Conservation (phyloP, 225 moss, liverwort and hornwort species). For the Thuidium tamariscinum region DNA sequence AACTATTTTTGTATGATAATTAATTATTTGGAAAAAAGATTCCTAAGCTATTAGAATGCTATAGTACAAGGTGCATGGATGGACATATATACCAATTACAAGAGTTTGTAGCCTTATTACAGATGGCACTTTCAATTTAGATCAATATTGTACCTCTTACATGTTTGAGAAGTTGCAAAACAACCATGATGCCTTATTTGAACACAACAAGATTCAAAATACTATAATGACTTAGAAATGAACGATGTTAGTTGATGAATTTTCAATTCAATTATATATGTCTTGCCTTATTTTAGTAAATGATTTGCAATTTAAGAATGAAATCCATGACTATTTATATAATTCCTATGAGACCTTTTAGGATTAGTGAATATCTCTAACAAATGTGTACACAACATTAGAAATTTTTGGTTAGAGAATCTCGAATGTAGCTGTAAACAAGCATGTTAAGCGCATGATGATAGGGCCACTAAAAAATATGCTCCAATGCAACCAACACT, state of each 20-base stretch:
- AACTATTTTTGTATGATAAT: too few species aligned
- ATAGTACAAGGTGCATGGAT: background rate
- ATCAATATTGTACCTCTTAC: background rate
- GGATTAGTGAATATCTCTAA: too few species aligned
- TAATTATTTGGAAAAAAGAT: too few species aligned
- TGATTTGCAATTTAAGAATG: background rate
- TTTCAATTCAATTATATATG: background rate
- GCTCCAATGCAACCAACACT: too few species aligned
- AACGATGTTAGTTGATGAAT: background rate
- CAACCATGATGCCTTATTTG: accelerated
- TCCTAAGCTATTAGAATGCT: too few species aligned
- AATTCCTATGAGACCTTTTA: too few species aligned
- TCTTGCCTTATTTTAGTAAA: background rate
- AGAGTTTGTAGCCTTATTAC: background rate
- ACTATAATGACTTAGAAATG: background rate
- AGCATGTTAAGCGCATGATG: too few species aligned
- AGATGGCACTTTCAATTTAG: background rate
- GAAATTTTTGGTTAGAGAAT: too few species aligned
- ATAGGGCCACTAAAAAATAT: too few species aligned
- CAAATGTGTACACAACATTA: too few species aligned
- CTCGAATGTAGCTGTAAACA: too few species aligned
- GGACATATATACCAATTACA: background rate
- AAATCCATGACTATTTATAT: background rate
- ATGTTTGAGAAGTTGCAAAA: too few species aligned
- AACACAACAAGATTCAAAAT: background rate